Base-by-base conservation (phyloP, 768 basidiomycete species). In the Rhodotorula kratochvilovae region DNA sequence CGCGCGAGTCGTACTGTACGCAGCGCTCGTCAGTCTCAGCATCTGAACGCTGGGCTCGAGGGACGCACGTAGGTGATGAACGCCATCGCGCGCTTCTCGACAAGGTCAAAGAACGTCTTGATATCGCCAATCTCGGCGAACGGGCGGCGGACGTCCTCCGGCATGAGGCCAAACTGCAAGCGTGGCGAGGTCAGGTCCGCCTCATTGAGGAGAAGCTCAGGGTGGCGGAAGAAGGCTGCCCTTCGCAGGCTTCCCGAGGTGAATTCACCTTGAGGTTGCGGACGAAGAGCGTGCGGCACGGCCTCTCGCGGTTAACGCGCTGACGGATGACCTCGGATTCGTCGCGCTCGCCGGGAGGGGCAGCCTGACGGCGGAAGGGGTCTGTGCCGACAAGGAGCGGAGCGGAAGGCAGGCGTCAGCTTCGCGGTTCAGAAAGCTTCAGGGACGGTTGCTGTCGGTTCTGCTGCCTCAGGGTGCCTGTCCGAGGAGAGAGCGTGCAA, bases 121-220 rank as follows among this genome's bases (percentile, higher is more conserved):
- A 98, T 91, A 78, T 92, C 91, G 73, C 96, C 96, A 78, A 92
- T 90, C 69, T 90, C 89, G 82, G 92, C 91, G 81, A 98, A 99
- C 63, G 87, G 86, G 55, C 84, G 85, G 71, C 90, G 88, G 15
- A 99, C 88, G 79, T 89, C 88, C 8, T 88, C 87, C 3, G 78
- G 53, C 50, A 80, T 65, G 19, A 71, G 56, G 23, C 70, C 70
- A 35, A 60, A 71, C 70, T 71, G 62, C 25, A 33, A 15, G 60
- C 12, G 10, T 6, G n/a, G 21, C 6, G 36, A 42, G 48, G 15
- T 33, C 2, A 57, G 53, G 21, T 2, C 6, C 13, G 8, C 13
- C 39, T 39, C 39, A 6, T 39, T n/a, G n/a, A n/a, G n/a, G n/a
- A n/a, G n/a, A n/a, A n/a, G n/a, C n/a, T n/a, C n/a, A n/a, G n/a